Conservation (phyloP, 495 filamentous ascomycete genomes). For the Tuber borchii region DNA sequence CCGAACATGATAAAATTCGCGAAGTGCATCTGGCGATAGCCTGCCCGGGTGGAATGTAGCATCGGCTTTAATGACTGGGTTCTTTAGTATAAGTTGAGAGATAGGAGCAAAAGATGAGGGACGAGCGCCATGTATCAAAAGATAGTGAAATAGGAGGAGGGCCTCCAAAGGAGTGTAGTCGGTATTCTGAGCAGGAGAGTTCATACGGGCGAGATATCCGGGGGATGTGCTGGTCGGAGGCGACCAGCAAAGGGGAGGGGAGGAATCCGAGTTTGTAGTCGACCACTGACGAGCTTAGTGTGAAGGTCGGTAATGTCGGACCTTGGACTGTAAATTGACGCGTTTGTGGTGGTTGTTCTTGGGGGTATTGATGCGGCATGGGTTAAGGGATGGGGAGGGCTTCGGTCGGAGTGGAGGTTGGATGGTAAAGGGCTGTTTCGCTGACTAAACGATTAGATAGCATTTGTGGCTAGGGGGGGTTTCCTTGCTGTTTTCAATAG, state of each 20-base stretch:
- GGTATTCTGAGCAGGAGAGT: slow-evolving; percentile 21
- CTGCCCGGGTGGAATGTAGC: slow-evolving; percentile 63
- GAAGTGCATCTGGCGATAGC: slow-evolving; percentile 69
- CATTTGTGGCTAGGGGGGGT: background rate
- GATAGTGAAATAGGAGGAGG: slow-evolving; percentile 79
- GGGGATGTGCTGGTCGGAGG: background rate
- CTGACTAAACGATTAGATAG: background rate
- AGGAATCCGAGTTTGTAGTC: background rate
- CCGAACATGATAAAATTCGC: slow-evolving; percentile 66
- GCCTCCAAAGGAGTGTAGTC: slow-evolving; percentile 81
- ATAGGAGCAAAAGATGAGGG: slow-evolving; percentile 62
- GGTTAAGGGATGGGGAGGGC: slow-evolving; percentile 17
- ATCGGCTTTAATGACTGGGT: slow-evolving; percentile 60
- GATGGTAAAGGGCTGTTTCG: background rate
- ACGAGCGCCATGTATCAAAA: slow-evolving; percentile 60
- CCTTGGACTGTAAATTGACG: slow-evolving; percentile 14
- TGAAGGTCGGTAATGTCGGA: background rate
- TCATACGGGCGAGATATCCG: background rate
- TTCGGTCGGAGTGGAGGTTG: slow-evolving; percentile 18
- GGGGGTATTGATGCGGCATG: slow-evolving; percentile 17
- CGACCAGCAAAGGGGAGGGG: background rate
- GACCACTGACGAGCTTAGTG: background rate
- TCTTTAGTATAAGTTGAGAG: slow-evolving; percentile 65
- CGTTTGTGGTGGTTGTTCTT: slow-evolving; percentile 20
- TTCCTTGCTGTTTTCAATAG: no score